Percentiles rank a stretch among this genome's conserved stretches.
Conservation (phyloP, 345 rosid genomes). For the Tarenaya hassleriana region DNA sequence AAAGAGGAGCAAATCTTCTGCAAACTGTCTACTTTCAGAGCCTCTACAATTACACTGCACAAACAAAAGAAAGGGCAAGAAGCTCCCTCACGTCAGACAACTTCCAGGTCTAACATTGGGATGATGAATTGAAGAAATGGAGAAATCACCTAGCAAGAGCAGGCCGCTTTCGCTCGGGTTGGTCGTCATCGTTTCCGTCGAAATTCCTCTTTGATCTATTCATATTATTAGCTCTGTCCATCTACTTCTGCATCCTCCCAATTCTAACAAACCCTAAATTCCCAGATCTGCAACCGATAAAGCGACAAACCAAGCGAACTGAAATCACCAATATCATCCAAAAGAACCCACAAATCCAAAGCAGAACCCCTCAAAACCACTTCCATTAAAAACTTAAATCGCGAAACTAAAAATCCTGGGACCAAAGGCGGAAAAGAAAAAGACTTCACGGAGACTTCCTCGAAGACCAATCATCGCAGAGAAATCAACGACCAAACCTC, state of each 20-base stretch:
- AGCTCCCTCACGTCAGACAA: constrained; percentile 15
- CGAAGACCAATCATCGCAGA: neutral
- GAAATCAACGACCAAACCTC: neutral
- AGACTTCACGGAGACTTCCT: neutral
- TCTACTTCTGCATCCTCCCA: constrained; percentile 35
- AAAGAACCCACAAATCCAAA: constrained; percentile 4
- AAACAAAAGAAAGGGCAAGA: neutral
- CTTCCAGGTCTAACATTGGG: constrained; percentile 1
- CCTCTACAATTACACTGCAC: constrained; percentile 91
- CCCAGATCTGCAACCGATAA: constrained; percentile 31
- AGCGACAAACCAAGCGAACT: neutral
- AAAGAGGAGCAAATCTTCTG: constrained; percentile 96
- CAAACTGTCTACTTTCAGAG: constrained; percentile 89
- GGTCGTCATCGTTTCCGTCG: constrained; percentile 53
- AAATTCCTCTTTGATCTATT: constrained; percentile 54
- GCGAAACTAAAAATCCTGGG: neutral
- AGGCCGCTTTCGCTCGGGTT: constrained; percentile 68
- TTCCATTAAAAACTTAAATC: too few species aligned
- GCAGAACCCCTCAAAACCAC: neutral
- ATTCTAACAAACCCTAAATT: constrained; percentile 18
- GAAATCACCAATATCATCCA: neutral
- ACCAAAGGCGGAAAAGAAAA: neutral
- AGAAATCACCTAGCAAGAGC: constrained; percentile 57
- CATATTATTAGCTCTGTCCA: constrained; percentile 62
- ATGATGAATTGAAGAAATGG: neutral